A percentile compares a stretch with the other conserved stretches of the same genome.
Conservation (phyloP, 257 asterid genomes). For the Solanum habrochaites region DNA sequence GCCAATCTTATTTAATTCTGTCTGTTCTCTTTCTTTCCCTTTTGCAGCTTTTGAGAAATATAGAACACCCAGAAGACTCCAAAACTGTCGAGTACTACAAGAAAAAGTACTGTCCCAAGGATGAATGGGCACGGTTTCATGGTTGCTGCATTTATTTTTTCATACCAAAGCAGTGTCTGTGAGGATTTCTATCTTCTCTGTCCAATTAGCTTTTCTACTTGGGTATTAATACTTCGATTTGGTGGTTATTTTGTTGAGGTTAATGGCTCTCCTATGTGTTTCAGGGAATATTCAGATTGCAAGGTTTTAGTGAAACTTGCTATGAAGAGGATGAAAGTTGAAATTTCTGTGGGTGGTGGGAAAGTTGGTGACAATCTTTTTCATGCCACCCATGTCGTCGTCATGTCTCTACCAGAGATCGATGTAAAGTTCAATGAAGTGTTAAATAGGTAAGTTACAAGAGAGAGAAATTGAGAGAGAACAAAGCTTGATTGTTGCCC, state of each 20-base stretch:
- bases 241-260: slow-evolving; percentile 1
- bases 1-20: not conserved
- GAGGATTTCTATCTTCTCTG: slow-evolving; percentile 18
- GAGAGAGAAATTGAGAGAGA: not conserved
- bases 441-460: slow-evolving; percentile 42
- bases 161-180: slow-evolving; percentile 37
- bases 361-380: slow-evolving; percentile 35
- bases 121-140: slow-evolving; percentile 73
- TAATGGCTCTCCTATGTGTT: slow-evolving; percentile 6
- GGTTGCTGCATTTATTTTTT: slow-evolving; percentile 69
- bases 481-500: not conserved
- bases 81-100: slow-evolving; percentile 46
- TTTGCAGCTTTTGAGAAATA: slow-evolving; percentile 55
- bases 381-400: slow-evolving; percentile 69
- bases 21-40: not conserved
- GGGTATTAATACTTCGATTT: not conserved
- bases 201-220: not conserved
- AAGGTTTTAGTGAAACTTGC: slow-evolving; percentile 50
- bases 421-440: slow-evolving; percentile 35
- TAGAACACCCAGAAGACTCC: slow-evolving; percentile 25
- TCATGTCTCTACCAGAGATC: slow-evolving; percentile 31
- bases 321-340: slow-evolving; percentile 72
- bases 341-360: slow-evolving; percentile 71
- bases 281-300: slow-evolving; percentile 34
- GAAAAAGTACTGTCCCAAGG: slow-evolving; percentile 65